Evolutionary conservation across 2,329 filamentous ascomycete species (phyloP), one percentile per base, ranked within the genome.

Genomic region (Colletotrichum sp.): DNA sequence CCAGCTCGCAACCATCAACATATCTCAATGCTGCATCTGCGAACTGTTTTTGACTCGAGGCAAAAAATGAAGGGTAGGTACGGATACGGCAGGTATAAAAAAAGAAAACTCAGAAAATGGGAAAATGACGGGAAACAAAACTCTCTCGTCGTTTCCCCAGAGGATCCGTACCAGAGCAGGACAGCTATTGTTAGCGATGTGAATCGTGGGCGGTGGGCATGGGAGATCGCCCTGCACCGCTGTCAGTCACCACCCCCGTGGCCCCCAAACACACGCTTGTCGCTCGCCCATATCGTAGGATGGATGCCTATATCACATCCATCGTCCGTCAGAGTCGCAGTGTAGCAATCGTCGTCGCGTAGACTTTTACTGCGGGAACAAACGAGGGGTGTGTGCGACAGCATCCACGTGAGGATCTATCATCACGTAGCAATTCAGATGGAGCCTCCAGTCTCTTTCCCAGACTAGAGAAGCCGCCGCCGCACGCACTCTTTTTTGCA

Each of bases 321-420:
- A 22, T 22, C 28, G 30, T 36, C n/a, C 32, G 59, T 34, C 36
- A 36, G 63, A 55, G 71, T 63, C 55, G 65, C n/a, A 68, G 7
- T 28, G 63, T 16, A 44, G 28, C 8, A 64, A 52, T 52, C 44
- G 28, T n/a, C 30, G 57, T 18, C 65, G 24, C 57, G 63, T 71
- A 57, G 13, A 39, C 59, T 34, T 59, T 16, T 8, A 16, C 59
- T 36, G 63, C 28, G 65, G 48, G 65, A 68, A 68, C 67, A 36
- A 64, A 24, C 32, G 67, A 57, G 67, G 55, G 24, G 18, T 63
- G 8, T 60, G 24, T 55, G 65, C 57, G 28, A 69, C 57, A 39
- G 22, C 69, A 68, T 22, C 73, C 73, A 72, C 69, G 73, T 68
- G 57, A 68, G 36, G 55, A 75, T 75, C 73, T 68, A 24, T 52